These are phyloP conservation scores for Aspergillus transmontanensis DNA, from an alignment of 2,329 filamentous ascomycete genomes.

Conservation along the genomic window DNA sequence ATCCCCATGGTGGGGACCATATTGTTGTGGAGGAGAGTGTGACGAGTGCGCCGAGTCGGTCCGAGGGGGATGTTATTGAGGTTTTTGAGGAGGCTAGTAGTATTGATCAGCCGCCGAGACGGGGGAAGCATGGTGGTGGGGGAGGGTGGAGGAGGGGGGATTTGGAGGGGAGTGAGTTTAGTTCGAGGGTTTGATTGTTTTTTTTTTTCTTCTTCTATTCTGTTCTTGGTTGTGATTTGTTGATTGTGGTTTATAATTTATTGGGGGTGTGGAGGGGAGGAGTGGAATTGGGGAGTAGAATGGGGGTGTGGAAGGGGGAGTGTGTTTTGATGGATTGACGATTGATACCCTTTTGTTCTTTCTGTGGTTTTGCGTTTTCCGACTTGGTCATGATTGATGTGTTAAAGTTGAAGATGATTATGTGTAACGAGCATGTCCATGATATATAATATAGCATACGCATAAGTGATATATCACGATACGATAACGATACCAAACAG, in stretches of 20 bases:
- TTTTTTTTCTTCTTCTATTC: background rate
- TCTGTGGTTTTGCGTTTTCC: background rate
- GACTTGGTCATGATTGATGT: background rate
- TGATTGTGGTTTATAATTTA: background rate
- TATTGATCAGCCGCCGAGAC: slow-evolving; percentile 33
- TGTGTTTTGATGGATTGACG: background rate
- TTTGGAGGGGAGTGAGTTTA: slow-evolving; percentile 37
- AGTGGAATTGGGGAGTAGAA: too few relatives aligned
- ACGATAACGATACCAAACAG: background rate
- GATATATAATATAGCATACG: background rate
- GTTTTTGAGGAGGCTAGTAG: slow-evolving; percentile 59
- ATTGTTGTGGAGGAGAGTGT: slow-evolving; percentile 39
- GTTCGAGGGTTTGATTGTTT: slow-evolving; percentile 9
- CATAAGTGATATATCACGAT: background rate
- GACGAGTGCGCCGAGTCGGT: slow-evolving; percentile 24
- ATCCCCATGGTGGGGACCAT: slow-evolving; percentile 21
- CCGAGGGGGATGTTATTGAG: slow-evolving; percentile 59
- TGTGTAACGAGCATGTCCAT: background rate
- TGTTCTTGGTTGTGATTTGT: too few relatives aligned
- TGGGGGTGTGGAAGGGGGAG: background rate
- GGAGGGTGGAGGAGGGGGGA: slow-evolving; percentile 49
- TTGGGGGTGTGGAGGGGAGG: too few relatives aligned
- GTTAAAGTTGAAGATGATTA: background rate
- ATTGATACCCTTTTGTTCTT: background rate
- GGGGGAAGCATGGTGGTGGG: slow-evolving; percentile 40